Conservation (phyloP, 2,329 filamentous ascomycete genomes). For the Acarospora socialis region DNA sequence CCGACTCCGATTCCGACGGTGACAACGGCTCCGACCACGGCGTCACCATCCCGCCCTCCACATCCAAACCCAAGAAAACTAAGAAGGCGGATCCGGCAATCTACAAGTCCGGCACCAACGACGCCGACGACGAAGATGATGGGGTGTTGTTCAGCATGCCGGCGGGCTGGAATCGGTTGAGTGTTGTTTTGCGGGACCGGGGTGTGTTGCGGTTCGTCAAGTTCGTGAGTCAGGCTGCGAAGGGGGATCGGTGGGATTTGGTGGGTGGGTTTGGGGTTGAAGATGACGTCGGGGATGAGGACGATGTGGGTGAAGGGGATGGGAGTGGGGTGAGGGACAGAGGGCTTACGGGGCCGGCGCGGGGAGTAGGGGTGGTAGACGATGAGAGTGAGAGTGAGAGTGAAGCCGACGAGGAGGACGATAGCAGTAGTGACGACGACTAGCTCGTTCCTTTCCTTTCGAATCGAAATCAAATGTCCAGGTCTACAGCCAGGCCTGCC, state of each 20-base stretch:
- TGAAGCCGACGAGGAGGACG: conserved; percentile 3
- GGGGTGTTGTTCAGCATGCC: conserved; percentile 55
- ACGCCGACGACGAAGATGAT: conserved; percentile 53
- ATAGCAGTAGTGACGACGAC: not conserved
- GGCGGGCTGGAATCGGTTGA: conserved; percentile 77
- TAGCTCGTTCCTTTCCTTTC: not conserved
- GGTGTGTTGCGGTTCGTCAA: conserved; percentile 89
- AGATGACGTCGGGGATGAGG: conserved; percentile 33
- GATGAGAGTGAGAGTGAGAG: conserved; percentile 6
- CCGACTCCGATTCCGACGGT: conserved; percentile 52
- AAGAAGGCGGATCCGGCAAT: conserved; percentile 59
- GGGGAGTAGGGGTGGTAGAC: conserved; percentile 6
- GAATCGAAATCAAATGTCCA: too few relatives aligned
- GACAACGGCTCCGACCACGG: conserved; percentile 28
- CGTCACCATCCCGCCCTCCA: conserved; percentile 21
- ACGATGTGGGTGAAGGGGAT: conserved; percentile 30
- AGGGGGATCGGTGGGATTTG: conserved; percentile 87
- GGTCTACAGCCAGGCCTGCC: too few relatives aligned
- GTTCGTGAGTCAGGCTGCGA: conserved; percentile 71
- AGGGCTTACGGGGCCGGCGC: conserved; percentile 9
- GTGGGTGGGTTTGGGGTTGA: conserved; percentile 60
- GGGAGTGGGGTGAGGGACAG: conserved; percentile 17
- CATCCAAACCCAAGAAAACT: conserved; percentile 19
- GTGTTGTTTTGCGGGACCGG: conserved; percentile 74
- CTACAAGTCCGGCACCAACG: conserved; percentile 53